These are phyloP conservation scores for Nothophoma quercina DNA, from an alignment of 2,329 filamentous ascomycete species.

Conservation along the genomic window DNA sequence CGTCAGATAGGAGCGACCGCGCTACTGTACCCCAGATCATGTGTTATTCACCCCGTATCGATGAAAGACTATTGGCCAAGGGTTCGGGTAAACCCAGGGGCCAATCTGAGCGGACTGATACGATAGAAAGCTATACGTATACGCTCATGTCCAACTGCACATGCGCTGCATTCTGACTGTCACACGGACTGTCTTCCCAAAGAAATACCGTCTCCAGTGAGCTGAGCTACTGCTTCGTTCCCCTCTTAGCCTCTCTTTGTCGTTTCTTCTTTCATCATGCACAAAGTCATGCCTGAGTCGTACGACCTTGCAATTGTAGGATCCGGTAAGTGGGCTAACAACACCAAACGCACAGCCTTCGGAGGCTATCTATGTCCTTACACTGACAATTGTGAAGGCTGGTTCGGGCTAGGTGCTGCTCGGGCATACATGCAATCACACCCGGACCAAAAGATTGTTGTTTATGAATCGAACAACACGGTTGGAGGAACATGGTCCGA, in stretches of 20 bases:
- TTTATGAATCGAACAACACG: constrained; percentile 1
- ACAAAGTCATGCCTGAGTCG: not conserved
- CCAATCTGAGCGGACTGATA: not conserved
- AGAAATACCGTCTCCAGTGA: not conserved
- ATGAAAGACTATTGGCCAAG: not conserved
- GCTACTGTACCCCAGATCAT: constrained; percentile 9
- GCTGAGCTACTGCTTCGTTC: not conserved
- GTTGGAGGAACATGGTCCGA: constrained; percentile 8
- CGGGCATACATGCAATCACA: constrained; percentile 5
- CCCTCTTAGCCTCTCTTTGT: not conserved
- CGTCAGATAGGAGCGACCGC: not conserved
- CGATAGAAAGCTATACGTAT: not conserved
- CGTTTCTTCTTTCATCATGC: not conserved
- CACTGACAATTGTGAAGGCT: not conserved
- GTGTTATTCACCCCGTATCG: not conserved
- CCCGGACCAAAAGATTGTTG: not conserved
- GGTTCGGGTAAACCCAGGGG: not conserved
- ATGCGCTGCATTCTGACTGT: not conserved
- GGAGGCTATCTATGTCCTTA: not conserved
- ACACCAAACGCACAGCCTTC: not conserved
- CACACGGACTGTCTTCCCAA: not conserved
- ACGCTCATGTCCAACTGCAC: not conserved
- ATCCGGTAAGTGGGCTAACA: not conserved
- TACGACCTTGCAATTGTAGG: constrained; percentile 8
- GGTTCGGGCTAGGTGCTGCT: constrained; percentile 9